A percentile compares a stretch with the other conserved stretches of the same genome.
Evolutionary conservation across 768 basidiomycete species (phyloP).

Genomic region (Termitomyces sp.): DNA sequence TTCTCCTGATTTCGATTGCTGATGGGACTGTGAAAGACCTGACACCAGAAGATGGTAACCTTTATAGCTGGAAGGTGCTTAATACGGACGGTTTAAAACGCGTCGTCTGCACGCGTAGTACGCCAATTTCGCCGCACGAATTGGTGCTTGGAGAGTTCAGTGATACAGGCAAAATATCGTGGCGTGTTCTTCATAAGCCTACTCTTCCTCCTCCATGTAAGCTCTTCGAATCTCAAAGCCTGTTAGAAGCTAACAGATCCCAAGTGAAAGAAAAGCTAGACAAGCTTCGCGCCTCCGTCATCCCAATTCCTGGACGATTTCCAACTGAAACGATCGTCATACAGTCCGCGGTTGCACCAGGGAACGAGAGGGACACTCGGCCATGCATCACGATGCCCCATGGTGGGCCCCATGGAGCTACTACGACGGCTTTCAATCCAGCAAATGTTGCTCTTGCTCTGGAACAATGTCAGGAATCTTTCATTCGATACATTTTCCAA

Average conservation of each 20-base stretch:
- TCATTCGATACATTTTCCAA: neutral
- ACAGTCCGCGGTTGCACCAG: slow-evolving; percentile 17
- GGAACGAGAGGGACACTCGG: slow-evolving; percentile 15
- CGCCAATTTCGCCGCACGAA: slow-evolving; percentile 39
- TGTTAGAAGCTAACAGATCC: neutral
- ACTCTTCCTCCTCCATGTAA: slow-evolving; percentile 33
- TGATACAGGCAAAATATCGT: slow-evolving; percentile 16
- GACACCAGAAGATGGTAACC: slow-evolving; percentile 28
- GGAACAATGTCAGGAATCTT: slow-evolving; percentile 50
- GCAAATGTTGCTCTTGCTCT: slow-evolving; percentile 38
- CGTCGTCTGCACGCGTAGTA: slow-evolving; percentile 46
- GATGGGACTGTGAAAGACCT: slow-evolving; percentile 37
- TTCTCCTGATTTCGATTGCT: slow-evolving; percentile 38
- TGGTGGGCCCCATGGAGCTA: slow-evolving; percentile 56
- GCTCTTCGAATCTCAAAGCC: slow-evolving; percentile 9
- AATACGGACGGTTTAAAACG: slow-evolving; percentile 36
- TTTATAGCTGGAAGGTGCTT: slow-evolving; percentile 52
- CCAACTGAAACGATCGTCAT: slow-evolving; percentile 55
- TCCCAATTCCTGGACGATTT: slow-evolving; percentile 42
- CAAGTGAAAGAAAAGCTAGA: slow-evolving; percentile 39
- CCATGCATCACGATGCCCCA: slow-evolving; percentile 52
- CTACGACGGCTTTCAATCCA: slow-evolving; percentile 42
- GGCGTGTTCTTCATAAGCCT: slow-evolving; percentile 40
- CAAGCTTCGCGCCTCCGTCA: slow-evolving; percentile 33
- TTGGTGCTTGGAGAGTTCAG: slow-evolving; percentile 40